Percentiles rank a stretch among this genome's conserved stretches.
phyloP scores from a whole-genome alignment of 805 yeast species.

The Blastobotrys muscicola region DNA sequence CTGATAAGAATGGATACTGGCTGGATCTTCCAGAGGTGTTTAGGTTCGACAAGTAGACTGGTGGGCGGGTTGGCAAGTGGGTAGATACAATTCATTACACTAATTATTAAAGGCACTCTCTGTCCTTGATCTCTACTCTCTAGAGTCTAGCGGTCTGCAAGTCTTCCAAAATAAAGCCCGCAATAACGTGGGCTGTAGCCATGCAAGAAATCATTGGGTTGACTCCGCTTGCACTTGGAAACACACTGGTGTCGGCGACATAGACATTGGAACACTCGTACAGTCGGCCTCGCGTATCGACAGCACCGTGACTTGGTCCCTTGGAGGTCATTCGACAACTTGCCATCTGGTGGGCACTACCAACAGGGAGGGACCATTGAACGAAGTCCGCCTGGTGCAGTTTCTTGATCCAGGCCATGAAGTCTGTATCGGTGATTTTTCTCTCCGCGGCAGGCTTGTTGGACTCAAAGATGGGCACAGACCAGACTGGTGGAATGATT shows the following conservation, averaged over 20 bases:
- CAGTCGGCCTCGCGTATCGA: conserved; percentile 36
- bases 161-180: conserved; percentile 30
- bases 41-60: conserved; percentile 25
- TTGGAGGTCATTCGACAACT: conserved; percentile 35
- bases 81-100: too few relatives aligned
- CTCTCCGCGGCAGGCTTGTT: conserved; percentile 27
- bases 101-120: too few relatives aligned
- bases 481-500: conserved; percentile 30
- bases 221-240: conserved; percentile 46
- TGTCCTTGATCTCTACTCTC: too few relatives aligned
- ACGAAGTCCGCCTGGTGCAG: conserved; percentile 11
- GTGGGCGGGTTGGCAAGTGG: background rate
- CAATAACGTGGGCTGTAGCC: conserved; percentile 38
- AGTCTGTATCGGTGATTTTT: conserved; percentile 35
- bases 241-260: conserved; percentile 41
- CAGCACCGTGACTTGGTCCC: conserved; percentile 36
- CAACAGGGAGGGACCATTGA: conserved; percentile 26
- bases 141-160: conserved; percentile 5
- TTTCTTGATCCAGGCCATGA: conserved; percentile 22
- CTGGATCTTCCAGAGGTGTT: conserved; percentile 31
- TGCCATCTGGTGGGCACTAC: conserved; percentile 48
- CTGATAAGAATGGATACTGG: conserved; percentile 36
- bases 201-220: conserved; percentile 45
- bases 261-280: conserved; percentile 40
- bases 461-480: conserved; percentile 32